Base-by-base conservation (phyloP, 495 filamentous ascomycete genomes). In the Elaphomyces granulatus region DNA sequence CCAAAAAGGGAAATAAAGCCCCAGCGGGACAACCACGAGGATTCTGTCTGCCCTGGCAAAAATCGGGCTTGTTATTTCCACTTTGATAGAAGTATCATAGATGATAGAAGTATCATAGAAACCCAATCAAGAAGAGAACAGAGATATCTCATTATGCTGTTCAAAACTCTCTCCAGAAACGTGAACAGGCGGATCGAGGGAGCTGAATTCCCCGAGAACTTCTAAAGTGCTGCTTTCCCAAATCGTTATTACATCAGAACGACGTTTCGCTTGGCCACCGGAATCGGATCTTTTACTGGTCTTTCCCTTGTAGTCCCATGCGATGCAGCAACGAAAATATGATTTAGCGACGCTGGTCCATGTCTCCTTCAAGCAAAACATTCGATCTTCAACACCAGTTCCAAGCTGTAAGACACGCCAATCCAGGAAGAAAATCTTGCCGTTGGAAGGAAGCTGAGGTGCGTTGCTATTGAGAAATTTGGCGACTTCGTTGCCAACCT, bases 401-500 rank as follows among this genome's bases (percentile, higher is more conserved):
- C 40, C 37, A n/a, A 47, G 41, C 12, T 38, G 15, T 3, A 63
- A 32, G 12, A 66, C 44, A 10, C 34, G 38, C 8, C 45, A 41
- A 23, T 56, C 46, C 16, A 67, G 41, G 36, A 67, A 48, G 40
- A 67, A 60, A 4, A 67, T 55, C 8, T 46, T 55, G 9, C 57
- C 60, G 1, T 23, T 37, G 12, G 23, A 15, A 9, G 50, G 45
- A 8, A 46, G 12, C 1, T 17, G 20, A 17, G 32, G 14, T 2
- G 9, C 20, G 20, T 28, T 30, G 9, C 20, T 7, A 15, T 40
- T 20, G 7, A 58, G 28, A 7, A 16, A 8, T 0, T 38, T 12
- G 32, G 45, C 44, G 20, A 63, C 26, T 0, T 21, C 12, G 28
- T 43, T 47, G 14, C 43, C 53, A 1, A 59, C 18, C 4, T 45